phyloP scores from a whole-genome alignment of 768 basidiomycete species.

The Porphyrellus cyaneotinctus region DNA sequence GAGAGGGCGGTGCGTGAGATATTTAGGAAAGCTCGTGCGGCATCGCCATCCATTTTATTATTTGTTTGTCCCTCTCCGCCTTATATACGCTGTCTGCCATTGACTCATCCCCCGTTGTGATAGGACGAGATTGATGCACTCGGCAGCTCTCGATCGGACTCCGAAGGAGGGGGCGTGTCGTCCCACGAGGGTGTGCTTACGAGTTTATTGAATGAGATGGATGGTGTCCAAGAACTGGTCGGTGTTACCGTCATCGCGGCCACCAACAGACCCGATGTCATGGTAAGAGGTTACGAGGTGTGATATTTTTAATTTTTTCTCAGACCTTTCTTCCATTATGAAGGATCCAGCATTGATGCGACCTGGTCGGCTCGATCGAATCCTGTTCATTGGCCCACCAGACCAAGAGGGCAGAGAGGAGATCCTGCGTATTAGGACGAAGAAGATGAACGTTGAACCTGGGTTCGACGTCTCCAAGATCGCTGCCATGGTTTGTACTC shows the following conservation, averaged over 20 bases:
- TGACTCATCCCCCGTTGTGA: not conserved
- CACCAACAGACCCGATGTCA: slow-evolving; percentile 92
- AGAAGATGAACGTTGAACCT: slow-evolving; percentile 75
- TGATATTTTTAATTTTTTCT: not conserved
- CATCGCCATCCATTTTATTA: slow-evolving; percentile 93
- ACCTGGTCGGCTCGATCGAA: slow-evolving; percentile 90
- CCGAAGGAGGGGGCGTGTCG: slow-evolving; percentile 47
- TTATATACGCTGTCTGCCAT: not conserved
- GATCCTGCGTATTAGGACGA: slow-evolving; percentile 75
- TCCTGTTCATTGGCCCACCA: slow-evolving; percentile 92
- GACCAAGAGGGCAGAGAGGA: slow-evolving; percentile 76
- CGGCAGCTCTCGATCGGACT: slow-evolving; percentile 67
- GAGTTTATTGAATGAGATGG: slow-evolving; percentile 95
- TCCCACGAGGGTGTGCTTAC: slow-evolving; percentile 89
- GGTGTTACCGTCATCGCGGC: slow-evolving; percentile 97
- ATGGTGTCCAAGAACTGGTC: slow-evolving; percentile 90
- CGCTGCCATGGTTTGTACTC: slow-evolving; percentile 55
- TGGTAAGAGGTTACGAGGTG: slow-evolving; percentile 47
- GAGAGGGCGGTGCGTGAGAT: slow-evolving; percentile 93
- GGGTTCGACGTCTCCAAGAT: slow-evolving; percentile 63
- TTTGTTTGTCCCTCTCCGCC: slow-evolving; percentile 56
- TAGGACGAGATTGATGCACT: slow-evolving; percentile 98
- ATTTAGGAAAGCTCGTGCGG: slow-evolving; percentile 91
- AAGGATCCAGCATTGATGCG: slow-evolving; percentile 95
- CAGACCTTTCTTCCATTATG: not conserved